Conservation (phyloP, 2,329 filamentous ascomycete species). For the Beauveria australis region DNA sequence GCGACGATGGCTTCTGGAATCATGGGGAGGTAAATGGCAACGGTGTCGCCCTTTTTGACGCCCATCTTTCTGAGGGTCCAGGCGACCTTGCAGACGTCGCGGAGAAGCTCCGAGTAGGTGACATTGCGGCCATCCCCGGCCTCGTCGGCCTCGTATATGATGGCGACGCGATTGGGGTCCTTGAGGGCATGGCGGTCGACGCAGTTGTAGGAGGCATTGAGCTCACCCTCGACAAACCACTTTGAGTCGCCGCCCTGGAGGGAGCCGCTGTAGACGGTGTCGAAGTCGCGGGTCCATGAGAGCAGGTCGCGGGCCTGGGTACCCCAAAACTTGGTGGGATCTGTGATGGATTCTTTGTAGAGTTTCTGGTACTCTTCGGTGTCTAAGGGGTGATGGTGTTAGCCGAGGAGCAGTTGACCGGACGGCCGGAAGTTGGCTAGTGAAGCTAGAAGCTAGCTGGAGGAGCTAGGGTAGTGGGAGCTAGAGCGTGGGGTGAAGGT, state of each 20-base stretch:
- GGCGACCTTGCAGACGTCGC: slow-evolving; percentile 80
- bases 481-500: neutral
- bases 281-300: slow-evolving; percentile 83
- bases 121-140: slow-evolving; percentile 77
- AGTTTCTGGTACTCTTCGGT: slow-evolving; percentile 60
- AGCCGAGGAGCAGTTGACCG: slow-evolving; percentile 3
- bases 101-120: slow-evolving; percentile 86
- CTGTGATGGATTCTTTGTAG: slow-evolving; percentile 78
- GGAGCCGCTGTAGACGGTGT: slow-evolving; percentile 75
- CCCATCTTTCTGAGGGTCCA: slow-evolving; percentile 91
- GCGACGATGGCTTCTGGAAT: slow-evolving; percentile 92
- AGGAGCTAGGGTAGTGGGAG: neutral
- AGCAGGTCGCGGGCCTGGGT: slow-evolving; percentile 79
- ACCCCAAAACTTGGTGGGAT: slow-evolving; percentile 87
- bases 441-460: neutral
- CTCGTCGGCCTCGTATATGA: slow-evolving; percentile 98
- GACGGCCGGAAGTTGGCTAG: slow-evolving; percentile 9
- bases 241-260: slow-evolving; percentile 74
- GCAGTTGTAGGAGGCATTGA: slow-evolving; percentile 97
- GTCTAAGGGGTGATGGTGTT: slow-evolving; percentile 28
- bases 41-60: slow-evolving; percentile 93
- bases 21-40: slow-evolving; percentile 97
- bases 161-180: slow-evolving; percentile 85
- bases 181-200: slow-evolving; percentile 95
- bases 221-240: slow-evolving; percentile 88